Conservation (phyloP, 306 rosid genomes). For the Cucurbita moschata region DNA sequence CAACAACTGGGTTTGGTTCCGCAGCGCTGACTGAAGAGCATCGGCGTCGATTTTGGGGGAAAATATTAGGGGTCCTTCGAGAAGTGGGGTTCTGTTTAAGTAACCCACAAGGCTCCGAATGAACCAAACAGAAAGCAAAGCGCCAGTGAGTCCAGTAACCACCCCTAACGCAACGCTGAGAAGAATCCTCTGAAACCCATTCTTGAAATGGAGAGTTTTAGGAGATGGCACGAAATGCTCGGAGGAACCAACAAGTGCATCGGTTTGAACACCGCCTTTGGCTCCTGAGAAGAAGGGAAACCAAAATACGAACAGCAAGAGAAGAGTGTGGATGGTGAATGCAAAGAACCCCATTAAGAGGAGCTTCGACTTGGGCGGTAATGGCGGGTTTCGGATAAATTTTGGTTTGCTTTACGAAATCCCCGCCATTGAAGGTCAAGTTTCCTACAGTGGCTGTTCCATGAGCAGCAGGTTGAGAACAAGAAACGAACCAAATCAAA, state of each 20-base stretch:
- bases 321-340: not conserved
- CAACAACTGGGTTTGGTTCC: slow-evolving; percentile 50
- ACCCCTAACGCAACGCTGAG: slow-evolving; percentile 53
- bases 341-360: not conserved
- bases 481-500: not conserved
- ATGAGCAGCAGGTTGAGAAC: not conserved
- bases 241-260: slow-evolving; percentile 9
- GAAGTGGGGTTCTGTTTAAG: slow-evolving; percentile 65
- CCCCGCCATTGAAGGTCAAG: not conserved
- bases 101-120: slow-evolving; percentile 54
- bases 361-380: not conserved
- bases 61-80: slow-evolving; percentile 77
- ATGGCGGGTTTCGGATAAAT: not conserved
- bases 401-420: not conserved
- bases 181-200: slow-evolving; percentile 33
- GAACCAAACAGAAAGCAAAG: slow-evolving; percentile 38
- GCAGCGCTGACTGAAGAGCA: slow-evolving; percentile 56
- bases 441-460: not conserved
- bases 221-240: slow-evolving; percentile 24
- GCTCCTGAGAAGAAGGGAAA: not conserved
- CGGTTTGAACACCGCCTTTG: not conserved
- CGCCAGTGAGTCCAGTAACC: slow-evolving; percentile 40
- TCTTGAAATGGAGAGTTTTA: slow-evolving; percentile 17
- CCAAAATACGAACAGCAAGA: not conserved
- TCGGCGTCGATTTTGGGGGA: slow-evolving; percentile 68